These are phyloP conservation scores for Vitis hybrid DNA, from an alignment of 177 flowering plant genomes.

Conservation along the genomic window DNA sequence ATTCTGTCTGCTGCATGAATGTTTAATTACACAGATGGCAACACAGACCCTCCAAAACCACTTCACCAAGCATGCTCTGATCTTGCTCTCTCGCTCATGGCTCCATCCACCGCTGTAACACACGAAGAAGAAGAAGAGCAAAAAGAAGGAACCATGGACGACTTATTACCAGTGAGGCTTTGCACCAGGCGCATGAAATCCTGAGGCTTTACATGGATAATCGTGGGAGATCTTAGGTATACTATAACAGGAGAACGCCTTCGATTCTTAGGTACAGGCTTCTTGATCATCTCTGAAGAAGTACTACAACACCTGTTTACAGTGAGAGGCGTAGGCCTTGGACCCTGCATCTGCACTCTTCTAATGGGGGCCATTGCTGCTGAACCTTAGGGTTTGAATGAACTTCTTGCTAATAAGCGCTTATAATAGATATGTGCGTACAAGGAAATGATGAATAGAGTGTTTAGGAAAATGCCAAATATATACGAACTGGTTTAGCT, in stretches of 20 bases:
- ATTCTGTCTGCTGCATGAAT: no score
- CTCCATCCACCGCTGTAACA: no score
- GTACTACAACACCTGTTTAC: background rate
- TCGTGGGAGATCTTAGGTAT: conserved; percentile 33
- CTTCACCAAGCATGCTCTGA: no score
- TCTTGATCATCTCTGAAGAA: conserved; percentile 21
- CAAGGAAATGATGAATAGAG: background rate
- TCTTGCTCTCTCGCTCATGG: no score
- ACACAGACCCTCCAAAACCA: no score
- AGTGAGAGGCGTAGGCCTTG: conserved; percentile 32
- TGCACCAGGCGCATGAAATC: conserved; percentile 43
- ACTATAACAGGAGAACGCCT: conserved; percentile 27
- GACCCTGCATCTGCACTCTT: conserved; percentile 27
- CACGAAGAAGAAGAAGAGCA: background rate
- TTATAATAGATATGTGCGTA: no score
- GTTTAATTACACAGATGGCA: no score
- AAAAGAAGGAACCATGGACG: background rate
- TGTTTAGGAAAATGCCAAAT: background rate
- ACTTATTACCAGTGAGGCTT: conserved; percentile 32
- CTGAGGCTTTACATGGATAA: conserved; percentile 30
- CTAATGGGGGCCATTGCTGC: background rate
- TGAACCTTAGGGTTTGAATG: no score
- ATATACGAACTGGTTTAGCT: background rate
- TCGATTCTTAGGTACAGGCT: background rate
- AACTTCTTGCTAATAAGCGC: no score